Evolutionary conservation across 2,329 filamentous ascomycete genomes (phyloP).

Genomic region (Cadophora malorum): DNA sequence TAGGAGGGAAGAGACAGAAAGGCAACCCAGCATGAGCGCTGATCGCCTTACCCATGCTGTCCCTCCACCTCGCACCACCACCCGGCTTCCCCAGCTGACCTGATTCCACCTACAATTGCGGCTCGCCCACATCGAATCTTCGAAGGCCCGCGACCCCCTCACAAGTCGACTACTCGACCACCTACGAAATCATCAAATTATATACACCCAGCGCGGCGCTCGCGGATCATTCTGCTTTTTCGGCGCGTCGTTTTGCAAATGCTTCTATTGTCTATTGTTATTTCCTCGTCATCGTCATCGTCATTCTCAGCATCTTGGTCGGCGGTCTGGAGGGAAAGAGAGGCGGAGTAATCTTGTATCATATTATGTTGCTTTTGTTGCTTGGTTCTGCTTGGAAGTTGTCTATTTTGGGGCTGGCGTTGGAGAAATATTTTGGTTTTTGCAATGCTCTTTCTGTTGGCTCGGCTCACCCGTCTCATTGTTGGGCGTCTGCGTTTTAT

Average conservation of each 20-base stretch:
- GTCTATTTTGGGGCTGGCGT: neutral
- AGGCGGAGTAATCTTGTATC: constrained; percentile 26
- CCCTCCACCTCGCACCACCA: neutral
- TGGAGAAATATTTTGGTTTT: neutral
- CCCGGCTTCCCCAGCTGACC: neutral
- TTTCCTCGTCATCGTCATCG: neutral
- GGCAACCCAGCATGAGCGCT: constrained; percentile 35
- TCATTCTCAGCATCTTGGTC: constrained; percentile 1
- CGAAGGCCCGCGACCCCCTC: neutral
- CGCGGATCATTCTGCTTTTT: neutral
- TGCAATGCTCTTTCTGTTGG: neutral
- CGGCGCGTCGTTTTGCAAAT: neutral
- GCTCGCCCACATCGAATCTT: neutral
- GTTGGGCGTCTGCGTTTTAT: too few relatives aligned
- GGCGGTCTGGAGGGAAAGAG: constrained; percentile 3
- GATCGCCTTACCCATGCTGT: neutral
- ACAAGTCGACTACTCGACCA: neutral
- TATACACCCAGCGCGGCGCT: constrained; percentile 8
- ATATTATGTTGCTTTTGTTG: constrained; percentile 19
- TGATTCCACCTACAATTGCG: neutral
- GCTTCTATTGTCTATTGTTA: neutral
- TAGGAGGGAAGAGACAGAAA: constrained; percentile 49
- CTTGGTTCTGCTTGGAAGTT: neutral
- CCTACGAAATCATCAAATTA: neutral
- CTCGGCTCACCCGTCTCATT: too few relatives aligned